Percentiles rank a stretch among this genome's conserved stretches.
These are phyloP conservation scores for Penicillium fimorum DNA, from an alignment of 495 filamentous ascomycete species.

Conservation along the genomic window DNA sequence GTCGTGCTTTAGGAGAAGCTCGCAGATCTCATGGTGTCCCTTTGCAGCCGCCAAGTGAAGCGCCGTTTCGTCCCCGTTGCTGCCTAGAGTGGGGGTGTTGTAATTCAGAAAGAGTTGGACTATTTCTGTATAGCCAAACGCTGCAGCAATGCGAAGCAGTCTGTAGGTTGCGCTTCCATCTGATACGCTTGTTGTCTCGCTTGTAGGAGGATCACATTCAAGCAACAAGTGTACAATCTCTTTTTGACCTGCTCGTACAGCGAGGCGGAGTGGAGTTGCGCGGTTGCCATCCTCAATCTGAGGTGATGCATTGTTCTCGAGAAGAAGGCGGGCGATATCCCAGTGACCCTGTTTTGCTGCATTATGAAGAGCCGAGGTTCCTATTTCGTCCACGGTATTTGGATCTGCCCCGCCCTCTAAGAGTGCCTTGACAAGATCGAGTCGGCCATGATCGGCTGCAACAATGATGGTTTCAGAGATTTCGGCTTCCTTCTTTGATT, in stretches of 20 bases:
- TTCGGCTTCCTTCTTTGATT: neutral
- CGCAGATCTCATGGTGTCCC: neutral
- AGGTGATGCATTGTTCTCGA: neutral
- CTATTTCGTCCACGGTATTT: neutral
- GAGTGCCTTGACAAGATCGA: neutral
- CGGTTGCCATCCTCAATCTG: neutral
- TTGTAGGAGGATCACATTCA: neutral
- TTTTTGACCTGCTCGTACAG: neutral
- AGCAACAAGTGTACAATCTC: neutral
- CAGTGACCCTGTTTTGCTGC: neutral
- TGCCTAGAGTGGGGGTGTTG: neutral
- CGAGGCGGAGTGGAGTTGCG: neutral
- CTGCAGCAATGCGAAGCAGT: neutral
- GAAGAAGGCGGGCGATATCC: neutral
- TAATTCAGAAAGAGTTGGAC: neutral
- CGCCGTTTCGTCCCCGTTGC: neutral
- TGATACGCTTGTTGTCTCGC: no score
- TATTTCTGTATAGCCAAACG: neutral
- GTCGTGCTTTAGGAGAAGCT: neutral
- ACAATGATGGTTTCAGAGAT: neutral
- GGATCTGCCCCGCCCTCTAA: neutral
- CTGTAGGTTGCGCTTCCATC: neutral
- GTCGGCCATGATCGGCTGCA: neutral
- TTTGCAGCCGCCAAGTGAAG: neutral
- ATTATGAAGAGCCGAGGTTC: neutral